These are phyloP conservation scores for Boletus smithii DNA, from an alignment of 1,284 basidiomycete genomes.

Conservation along the genomic window DNA sequence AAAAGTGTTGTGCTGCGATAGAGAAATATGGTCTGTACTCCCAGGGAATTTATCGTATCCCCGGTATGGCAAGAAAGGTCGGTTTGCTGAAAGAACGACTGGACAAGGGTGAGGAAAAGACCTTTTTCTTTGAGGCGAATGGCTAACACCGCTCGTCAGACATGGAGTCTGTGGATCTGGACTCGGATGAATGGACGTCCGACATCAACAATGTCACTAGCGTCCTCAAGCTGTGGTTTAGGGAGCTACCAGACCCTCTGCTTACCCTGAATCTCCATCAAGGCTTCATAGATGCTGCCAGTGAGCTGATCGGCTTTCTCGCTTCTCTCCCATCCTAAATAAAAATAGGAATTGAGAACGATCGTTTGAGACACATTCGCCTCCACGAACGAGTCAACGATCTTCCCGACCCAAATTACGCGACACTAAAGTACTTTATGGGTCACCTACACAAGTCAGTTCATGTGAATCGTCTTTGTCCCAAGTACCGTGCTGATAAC, in stretches of 20 bases:
- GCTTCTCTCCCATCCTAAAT: slow-evolving; percentile 6
- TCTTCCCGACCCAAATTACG: slow-evolving; percentile 96
- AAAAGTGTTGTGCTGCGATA: slow-evolving; percentile 89
- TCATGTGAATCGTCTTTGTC: not conserved
- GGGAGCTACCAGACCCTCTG: slow-evolving; percentile 93
- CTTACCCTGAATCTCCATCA: slow-evolving; percentile 83
- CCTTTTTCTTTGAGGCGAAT: not conserved
- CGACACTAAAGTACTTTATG: slow-evolving; percentile 94
- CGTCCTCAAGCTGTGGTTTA: slow-evolving; percentile 93
- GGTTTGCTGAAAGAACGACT: slow-evolving; percentile 79
- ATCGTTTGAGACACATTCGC: slow-evolving; percentile 89
- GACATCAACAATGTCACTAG: slow-evolving; percentile 97
- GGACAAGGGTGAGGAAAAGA: slow-evolving; percentile 65
- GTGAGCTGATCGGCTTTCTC: slow-evolving; percentile 49
- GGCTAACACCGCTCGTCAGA: slow-evolving; percentile 48
- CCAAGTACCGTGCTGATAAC: slow-evolving; percentile 5
- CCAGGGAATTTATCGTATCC: slow-evolving; percentile 92
- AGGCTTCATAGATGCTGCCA: slow-evolving; percentile 92
- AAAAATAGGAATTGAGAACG: slow-evolving; percentile 82
- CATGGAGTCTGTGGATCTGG: slow-evolving; percentile 79
- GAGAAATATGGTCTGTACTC: slow-evolving; percentile 83
- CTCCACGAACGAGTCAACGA: slow-evolving; percentile 97
- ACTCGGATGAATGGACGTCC: slow-evolving; percentile 84
- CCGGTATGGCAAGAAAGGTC: slow-evolving; percentile 89
- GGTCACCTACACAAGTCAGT: slow-evolving; percentile 84